Percentiles rank a stretch among this genome's conserved stretches.
These are phyloP conservation scores for Penicillium antarcticum DNA, from an alignment of 495 filamentous ascomycete genomes.

Conservation along the genomic window DNA sequence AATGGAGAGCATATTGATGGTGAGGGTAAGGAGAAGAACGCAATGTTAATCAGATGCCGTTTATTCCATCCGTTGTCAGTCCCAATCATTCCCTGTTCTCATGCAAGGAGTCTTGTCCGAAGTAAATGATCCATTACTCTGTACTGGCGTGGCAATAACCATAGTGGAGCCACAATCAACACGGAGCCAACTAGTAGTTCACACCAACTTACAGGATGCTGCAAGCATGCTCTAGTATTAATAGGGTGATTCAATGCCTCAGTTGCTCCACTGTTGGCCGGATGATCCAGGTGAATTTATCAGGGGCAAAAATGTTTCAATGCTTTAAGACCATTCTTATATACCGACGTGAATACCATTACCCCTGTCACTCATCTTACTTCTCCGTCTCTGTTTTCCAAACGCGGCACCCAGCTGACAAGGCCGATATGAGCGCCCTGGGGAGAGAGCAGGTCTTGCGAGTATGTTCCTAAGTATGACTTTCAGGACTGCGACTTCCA, in stretches of 20 bases:
- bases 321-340: neutral
- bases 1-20: neutral
- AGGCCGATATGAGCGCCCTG: conserved; percentile 21
- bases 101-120: conserved; percentile 2
- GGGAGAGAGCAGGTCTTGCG: conserved; percentile 23
- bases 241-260: neutral
- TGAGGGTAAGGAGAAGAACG: neutral
- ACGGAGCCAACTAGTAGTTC: neutral
- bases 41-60: neutral
- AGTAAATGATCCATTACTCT: too few relatives aligned
- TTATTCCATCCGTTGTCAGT: neutral
- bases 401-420: conserved; percentile 17
- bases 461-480: conserved; percentile 1
- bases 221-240: neutral
- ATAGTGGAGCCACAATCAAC: conserved; percentile 7
- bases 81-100: neutral
- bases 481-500: conserved; percentile 23
- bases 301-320: neutral
- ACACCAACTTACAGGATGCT: neutral
- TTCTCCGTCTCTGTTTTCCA: neutral
- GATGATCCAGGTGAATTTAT: neutral
- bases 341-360: neutral
- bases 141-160: neutral
- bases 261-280: too few relatives aligned
- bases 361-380: too few relatives aligned